A percentile compares a stretch with the other conserved stretches of the same genome.
Conservation (phyloP, 495 filamentous ascomycete species). For the Xylaria acuta region DNA sequence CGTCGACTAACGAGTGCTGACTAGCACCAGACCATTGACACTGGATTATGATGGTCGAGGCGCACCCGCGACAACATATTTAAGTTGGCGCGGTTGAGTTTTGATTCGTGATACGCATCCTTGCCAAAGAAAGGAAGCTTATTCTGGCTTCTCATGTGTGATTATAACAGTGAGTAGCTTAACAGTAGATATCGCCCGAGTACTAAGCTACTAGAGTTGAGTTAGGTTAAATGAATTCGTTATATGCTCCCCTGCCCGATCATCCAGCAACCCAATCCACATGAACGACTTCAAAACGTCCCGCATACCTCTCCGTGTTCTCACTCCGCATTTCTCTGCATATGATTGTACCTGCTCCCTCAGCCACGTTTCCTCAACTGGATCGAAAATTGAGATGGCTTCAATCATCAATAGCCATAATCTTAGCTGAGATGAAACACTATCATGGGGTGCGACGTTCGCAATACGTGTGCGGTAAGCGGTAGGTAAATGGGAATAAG, state of each 20-base stretch:
- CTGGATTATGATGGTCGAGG: constrained; percentile 38
- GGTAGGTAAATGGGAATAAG: neutral
- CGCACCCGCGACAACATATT: too few species aligned
- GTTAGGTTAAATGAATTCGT: neutral
- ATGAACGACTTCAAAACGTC: neutral
- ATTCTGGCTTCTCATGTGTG: too few species aligned
- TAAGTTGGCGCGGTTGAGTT: too few species aligned
- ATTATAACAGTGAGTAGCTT: too few species aligned
- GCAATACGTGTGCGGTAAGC: neutral
- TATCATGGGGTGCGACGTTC: neutral
- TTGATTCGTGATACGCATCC: too few species aligned
- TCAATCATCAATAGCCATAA: neutral
- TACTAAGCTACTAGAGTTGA: neutral
- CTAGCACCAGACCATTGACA: constrained; percentile 46
- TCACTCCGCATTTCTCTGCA: neutral
- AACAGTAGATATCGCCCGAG: too few species aligned
- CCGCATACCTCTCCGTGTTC: neutral
- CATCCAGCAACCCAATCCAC: neutral
- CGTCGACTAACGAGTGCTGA: constrained; percentile 40
- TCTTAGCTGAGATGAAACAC: neutral
- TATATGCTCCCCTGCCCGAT: neutral
- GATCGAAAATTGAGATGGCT: neutral
- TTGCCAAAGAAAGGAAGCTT: too few species aligned
- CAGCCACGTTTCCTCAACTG: neutral
- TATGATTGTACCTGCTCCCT: neutral